Percentiles rank a stretch among this genome's conserved stretches.
These are phyloP conservation scores for Zostera marina DNA, from an alignment of 116 monocot genomes.

Conservation along the genomic window DNA sequence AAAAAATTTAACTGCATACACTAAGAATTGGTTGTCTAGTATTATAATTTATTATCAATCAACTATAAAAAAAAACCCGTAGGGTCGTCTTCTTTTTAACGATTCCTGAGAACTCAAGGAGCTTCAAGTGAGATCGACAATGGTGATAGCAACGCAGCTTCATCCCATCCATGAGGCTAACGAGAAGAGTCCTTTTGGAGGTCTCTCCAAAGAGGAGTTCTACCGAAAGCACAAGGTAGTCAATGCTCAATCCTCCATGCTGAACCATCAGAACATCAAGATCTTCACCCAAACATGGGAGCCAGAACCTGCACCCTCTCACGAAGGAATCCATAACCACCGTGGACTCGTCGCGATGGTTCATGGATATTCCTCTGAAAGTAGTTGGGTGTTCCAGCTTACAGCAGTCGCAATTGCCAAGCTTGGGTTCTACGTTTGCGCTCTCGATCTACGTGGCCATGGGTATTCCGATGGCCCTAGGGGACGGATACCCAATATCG, in stretches of 20 bases:
- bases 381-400: constrained; percentile 40
- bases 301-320: constrained; percentile 3
- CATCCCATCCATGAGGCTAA: constrained; percentile 44
- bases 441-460: constrained; percentile 52
- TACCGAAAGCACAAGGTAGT: constrained; percentile 23
- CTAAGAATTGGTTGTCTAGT: no score
- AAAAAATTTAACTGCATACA: no score
- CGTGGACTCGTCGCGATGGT: constrained; percentile 46
- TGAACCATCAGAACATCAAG: constrained; percentile 15
- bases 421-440: constrained; percentile 26
- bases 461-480: constrained; percentile 28
- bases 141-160: background rate
- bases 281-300: constrained; percentile 55
- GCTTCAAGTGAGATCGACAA: no score
- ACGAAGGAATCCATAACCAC: background rate
- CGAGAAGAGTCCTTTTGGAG: constrained; percentile 27
- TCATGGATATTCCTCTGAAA: constrained; percentile 45
- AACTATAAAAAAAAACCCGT: no score
- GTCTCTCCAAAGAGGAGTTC: constrained; percentile 31
- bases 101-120: no score
- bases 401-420: constrained; percentile 52
- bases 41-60: no score
- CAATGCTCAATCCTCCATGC: no score
- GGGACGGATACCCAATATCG: constrained; percentile 16
- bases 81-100: no score